A percentile compares a stretch with the other conserved stretches of the same genome.
phyloP scores from a whole-genome alignment of 2,329 filamentous ascomycete species.

The Fusarium sp. region DNA sequence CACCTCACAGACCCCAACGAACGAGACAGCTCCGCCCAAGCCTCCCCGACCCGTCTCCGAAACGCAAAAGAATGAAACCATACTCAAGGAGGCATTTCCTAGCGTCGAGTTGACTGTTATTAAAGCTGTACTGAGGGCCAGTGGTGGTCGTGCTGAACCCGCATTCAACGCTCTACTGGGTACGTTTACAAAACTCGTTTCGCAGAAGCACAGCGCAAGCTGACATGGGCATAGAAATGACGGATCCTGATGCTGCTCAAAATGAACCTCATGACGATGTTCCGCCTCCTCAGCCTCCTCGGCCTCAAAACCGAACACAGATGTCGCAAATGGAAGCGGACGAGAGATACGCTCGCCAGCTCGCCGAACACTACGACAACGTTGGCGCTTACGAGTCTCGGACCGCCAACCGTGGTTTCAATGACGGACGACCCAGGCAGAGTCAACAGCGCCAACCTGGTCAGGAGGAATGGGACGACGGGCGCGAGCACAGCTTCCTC shows the following conservation, averaged over 20 bases:
- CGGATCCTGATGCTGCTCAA: constrained; percentile 74
- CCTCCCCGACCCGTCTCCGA: constrained; percentile 85
- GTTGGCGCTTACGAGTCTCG: constrained; percentile 66
- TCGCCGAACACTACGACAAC: constrained; percentile 88
- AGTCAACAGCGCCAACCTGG: constrained; percentile 45
- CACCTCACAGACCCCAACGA: constrained; percentile 46
- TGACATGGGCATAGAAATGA: constrained; percentile 68
- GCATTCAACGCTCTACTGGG: constrained; percentile 95
- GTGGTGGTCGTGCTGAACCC: constrained; percentile 85
- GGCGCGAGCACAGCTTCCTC: constrained; percentile 87
- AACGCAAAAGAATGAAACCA: constrained; percentile 84
- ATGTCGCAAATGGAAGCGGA: constrained; percentile 88
- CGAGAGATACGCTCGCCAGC: constrained; percentile 88
- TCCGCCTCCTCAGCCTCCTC: constrained; percentile 80
- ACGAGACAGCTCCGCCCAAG: constrained; percentile 72
- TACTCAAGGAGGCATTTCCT: constrained; percentile 93
- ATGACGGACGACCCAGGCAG: constrained; percentile 49
- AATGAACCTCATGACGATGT: constrained; percentile 65
- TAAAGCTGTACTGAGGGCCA: constrained; percentile 87
- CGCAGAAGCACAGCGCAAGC: neutral
- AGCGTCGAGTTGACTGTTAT: constrained; percentile 81
- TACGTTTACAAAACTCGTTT: constrained; percentile 48
- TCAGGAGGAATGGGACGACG: constrained; percentile 55
- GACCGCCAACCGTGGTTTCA: constrained; percentile 56
- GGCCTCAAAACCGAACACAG: constrained; percentile 69